These are phyloP conservation scores for Fusarium tuaranense DNA, from an alignment of 2,329 filamentous ascomycete genomes.

Conservation along the genomic window DNA sequence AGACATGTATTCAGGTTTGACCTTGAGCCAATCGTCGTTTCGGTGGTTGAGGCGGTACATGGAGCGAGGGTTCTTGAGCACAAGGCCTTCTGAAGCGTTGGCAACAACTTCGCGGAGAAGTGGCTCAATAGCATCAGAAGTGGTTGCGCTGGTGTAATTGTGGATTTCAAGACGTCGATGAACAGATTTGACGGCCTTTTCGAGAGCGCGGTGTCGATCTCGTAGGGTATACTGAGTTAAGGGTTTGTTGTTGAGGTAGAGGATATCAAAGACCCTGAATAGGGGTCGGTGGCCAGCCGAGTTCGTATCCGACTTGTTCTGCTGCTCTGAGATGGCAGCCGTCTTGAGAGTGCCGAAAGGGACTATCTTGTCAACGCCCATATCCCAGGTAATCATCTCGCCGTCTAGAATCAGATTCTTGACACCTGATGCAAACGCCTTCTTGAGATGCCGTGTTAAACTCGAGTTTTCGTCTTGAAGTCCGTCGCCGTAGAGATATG, in stretches of 20 bases:
- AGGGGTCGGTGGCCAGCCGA: slow-evolving; percentile 70
- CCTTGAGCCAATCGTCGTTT: slow-evolving; percentile 97
- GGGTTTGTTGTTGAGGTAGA: slow-evolving; percentile 85
- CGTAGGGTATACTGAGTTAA: slow-evolving; percentile 86
- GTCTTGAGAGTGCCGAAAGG: slow-evolving; percentile 95
- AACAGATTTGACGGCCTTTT: slow-evolving; percentile 75
- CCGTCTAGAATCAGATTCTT: slow-evolving; percentile 92
- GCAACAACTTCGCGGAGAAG: slow-evolving; percentile 85
- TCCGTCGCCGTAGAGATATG: slow-evolving; percentile 87
- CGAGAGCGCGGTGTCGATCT: slow-evolving; percentile 82
- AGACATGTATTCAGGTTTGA: slow-evolving; percentile 98
- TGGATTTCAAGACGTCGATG: slow-evolving; percentile 88
- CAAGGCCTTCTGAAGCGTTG: slow-evolving; percentile 88
- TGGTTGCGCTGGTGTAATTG: slow-evolving; percentile 73
- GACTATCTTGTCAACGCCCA: slow-evolving; percentile 83
- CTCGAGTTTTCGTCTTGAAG: slow-evolving; percentile 80
- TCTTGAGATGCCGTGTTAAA: slow-evolving; percentile 81
- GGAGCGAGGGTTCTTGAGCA: slow-evolving; percentile 92
- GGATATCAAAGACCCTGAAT: slow-evolving; percentile 89
- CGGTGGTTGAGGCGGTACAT: slow-evolving; percentile 88
- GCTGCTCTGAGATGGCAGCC: slow-evolving; percentile 83
- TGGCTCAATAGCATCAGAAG: slow-evolving; percentile 80
- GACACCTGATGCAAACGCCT: slow-evolving; percentile 82
- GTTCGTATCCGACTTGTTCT: slow-evolving; percentile 68
- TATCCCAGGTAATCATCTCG: slow-evolving; percentile 99